Conservation (phyloP, 805 yeast species). For the Barnettozyma pratensis region DNA sequence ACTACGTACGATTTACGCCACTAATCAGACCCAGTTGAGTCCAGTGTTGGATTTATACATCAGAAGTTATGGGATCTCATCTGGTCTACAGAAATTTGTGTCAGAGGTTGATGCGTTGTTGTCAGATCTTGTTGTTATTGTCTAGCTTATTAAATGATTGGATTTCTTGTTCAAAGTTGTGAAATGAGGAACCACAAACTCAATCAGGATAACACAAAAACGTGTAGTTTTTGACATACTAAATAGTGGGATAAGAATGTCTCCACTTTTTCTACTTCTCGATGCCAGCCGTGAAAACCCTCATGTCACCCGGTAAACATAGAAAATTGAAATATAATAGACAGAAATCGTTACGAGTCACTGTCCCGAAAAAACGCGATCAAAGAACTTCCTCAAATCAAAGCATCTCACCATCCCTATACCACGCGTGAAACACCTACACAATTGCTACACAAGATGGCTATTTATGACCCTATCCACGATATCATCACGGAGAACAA, state of each 20-base stretch:
- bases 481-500: not conserved
- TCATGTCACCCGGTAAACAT: too few relatives aligned
- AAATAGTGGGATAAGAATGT: too few relatives aligned
- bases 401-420: not conserved
- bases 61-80: conserved; percentile 4
- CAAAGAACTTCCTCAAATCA: not conserved
- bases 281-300: too few relatives aligned
- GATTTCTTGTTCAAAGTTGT: too few relatives aligned
- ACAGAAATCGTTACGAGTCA: too few relatives aligned
- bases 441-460: not conserved
- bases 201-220: too few relatives aligned
- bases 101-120: not conserved
- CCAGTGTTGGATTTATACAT: not conserved
- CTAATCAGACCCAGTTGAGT: not conserved
- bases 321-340: too few relatives aligned
- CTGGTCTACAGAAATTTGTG: conserved; percentile 2
- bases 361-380: too few relatives aligned
- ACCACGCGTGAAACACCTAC: not conserved
- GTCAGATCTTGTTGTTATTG: not conserved
- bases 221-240: too few relatives aligned
- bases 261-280: too few relatives aligned
- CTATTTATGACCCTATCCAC: conserved; percentile 2
- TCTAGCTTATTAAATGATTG: too few relatives aligned
- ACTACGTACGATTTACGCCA: conserved; percentile 1
- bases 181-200: too few relatives aligned